Conservation (phyloP, 1,139 yeast genomes). For the Debaryomycetaceae sp. region DNA sequence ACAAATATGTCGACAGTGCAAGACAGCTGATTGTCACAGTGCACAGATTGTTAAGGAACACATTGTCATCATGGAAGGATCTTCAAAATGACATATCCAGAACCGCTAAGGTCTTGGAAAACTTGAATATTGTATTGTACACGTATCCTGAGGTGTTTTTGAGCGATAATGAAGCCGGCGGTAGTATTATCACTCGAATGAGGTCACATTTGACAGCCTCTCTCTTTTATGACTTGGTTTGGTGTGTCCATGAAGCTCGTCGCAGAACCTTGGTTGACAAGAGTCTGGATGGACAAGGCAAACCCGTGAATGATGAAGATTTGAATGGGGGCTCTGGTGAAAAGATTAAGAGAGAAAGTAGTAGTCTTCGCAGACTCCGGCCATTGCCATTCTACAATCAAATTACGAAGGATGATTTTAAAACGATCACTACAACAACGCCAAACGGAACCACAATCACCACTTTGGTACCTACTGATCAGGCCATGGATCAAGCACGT, state of each 20-base stretch:
- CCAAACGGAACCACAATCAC: slow-evolving; percentile 93
- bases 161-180: slow-evolving; percentile 24
- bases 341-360: slow-evolving; percentile 5
- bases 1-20: slow-evolving; percentile 80
- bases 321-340: slow-evolving; percentile 9
- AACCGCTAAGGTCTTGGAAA: slow-evolving; percentile 90
- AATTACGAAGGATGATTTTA: slow-evolving; percentile 87
- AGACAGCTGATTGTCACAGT: slow-evolving; percentile 92
- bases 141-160: slow-evolving; percentile 80
- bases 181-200: slow-evolving; percentile 81
- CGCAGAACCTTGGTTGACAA: slow-evolving; percentile 61
- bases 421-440: slow-evolving; percentile 78
- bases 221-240: slow-evolving; percentile 83
- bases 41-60: slow-evolving; percentile 81
- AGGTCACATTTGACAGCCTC: slow-evolving; percentile 91
- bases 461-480: slow-evolving; percentile 82
- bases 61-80: slow-evolving; percentile 86
- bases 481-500: slow-evolving; percentile 58
- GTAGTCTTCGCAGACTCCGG: slow-evolving; percentile 34
- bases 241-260: slow-evolving; percentile 94
- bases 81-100: slow-evolving; percentile 88
- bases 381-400: slow-evolving; percentile 94
- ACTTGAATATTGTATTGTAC: slow-evolving; percentile 78
- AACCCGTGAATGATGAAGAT: slow-evolving; percentile 7
- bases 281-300: slow-evolving; percentile 24